These are phyloP conservation scores for Emericellopsis terricola DNA, from an alignment of 495 filamentous ascomycete genomes.

Conservation along the genomic window DNA sequence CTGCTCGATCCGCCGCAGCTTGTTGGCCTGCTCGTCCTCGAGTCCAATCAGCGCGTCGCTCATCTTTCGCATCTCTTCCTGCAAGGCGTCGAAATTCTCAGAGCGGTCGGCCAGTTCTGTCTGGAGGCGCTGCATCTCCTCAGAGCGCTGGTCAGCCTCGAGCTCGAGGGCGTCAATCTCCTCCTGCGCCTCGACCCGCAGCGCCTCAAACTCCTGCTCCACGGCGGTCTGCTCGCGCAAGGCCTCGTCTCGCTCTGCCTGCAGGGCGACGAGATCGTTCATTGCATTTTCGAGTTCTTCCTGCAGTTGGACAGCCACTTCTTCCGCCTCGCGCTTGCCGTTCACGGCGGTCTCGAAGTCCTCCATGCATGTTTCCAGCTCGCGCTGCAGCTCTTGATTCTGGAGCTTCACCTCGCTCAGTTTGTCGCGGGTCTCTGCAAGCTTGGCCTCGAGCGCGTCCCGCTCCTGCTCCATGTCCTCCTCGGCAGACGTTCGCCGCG, in stretches of 20 bases:
- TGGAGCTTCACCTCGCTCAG: conserved; percentile 69
- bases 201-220: conserved; percentile 60
- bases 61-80: conserved; percentile 79
- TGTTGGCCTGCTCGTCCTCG: conserved; percentile 67
- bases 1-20: conserved; percentile 42
- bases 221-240: conserved; percentile 59
- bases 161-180: conserved; percentile 71
- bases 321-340: conserved; percentile 37
- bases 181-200: conserved; percentile 64
- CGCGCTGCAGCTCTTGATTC: conserved; percentile 59
- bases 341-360: conserved; percentile 47
- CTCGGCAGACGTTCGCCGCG: conserved; percentile 37
- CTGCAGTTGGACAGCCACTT: conserved; percentile 43
- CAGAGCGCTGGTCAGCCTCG: conserved; percentile 51
- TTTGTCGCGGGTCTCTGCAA: conserved; percentile 70
- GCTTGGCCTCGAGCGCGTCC: conserved; percentile 68
- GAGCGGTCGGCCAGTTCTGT: conserved; percentile 50
- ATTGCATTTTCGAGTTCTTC: conserved; percentile 59
- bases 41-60: conserved; percentile 69
- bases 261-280: conserved; percentile 64
- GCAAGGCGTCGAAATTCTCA: conserved; percentile 70
- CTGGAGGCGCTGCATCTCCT: conserved; percentile 54
- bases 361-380: conserved; percentile 49
- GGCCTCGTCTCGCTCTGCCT: conserved; percentile 75
- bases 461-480: conserved; percentile 57